Percentiles rank a stretch among this genome's conserved stretches.
These are phyloP conservation scores for Tetracladium marchalianum DNA, from an alignment of 495 filamentous ascomycete genomes.

Conservation along the genomic window DNA sequence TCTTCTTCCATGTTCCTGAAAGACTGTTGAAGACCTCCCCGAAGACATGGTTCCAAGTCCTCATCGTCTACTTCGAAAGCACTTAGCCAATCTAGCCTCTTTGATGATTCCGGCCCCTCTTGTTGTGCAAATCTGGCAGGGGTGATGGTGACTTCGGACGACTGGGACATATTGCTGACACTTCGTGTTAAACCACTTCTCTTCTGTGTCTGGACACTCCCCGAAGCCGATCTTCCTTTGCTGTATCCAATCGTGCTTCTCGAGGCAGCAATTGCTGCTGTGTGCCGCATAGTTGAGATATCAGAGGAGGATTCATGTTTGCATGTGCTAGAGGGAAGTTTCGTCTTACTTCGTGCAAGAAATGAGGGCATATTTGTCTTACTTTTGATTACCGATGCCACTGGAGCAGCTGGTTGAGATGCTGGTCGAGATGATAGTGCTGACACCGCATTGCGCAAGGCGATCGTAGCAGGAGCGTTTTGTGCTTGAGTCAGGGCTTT, in stretches of 20 bases:
- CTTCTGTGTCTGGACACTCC: constrained; percentile 22
- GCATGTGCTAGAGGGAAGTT: constrained; percentile 26
- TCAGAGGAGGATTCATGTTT: constrained; percentile 9
- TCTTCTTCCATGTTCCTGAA: constrained; percentile 13
- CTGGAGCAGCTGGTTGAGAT: constrained; percentile 17
- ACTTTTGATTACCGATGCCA: constrained; percentile 14
- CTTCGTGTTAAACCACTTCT: constrained; percentile 12
- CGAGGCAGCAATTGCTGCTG: constrained; percentile 56
- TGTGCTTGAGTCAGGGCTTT: constrained; percentile 16
- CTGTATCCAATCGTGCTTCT: constrained; percentile 72
- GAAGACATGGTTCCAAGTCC: constrained; percentile 16
- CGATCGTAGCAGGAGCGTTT: constrained; percentile 30
- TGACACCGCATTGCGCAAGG: constrained; percentile 29
- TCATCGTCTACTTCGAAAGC: constrained; percentile 20
- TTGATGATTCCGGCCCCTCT: constrained; percentile 11
- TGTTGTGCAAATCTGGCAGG: constrained; percentile 32
- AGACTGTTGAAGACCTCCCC: constrained; percentile 12
- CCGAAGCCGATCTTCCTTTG: constrained; percentile 58
- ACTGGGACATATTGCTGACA: constrained; percentile 28
- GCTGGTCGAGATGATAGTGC: constrained; percentile 24
- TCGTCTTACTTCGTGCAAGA: constrained; percentile 22
- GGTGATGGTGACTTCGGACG: constrained; percentile 39
- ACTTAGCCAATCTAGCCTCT: constrained; percentile 10
- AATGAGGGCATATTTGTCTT: constrained; percentile 10
- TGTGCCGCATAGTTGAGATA: constrained; percentile 43